Conservation (phyloP, 129 eudicot species). For the Flaveria bidentis region DNA sequence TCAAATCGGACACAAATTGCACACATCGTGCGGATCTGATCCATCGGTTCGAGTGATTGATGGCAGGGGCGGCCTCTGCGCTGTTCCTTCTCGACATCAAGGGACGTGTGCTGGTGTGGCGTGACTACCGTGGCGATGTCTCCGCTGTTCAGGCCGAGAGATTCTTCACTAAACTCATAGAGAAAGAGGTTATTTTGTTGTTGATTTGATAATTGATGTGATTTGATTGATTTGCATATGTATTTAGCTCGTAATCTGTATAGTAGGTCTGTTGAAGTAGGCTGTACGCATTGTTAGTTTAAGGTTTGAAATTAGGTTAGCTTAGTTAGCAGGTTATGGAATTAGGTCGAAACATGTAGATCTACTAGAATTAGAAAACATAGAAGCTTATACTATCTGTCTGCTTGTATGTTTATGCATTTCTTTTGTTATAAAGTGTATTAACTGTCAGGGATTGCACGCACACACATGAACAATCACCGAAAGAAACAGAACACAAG, state of each 20-base stretch:
- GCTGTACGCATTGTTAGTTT: neutral
- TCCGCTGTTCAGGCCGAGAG: conserved; percentile 83
- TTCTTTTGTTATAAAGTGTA: conserved; percentile 6
- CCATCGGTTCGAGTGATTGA: conserved; percentile 26
- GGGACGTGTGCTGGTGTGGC: conserved; percentile 94
- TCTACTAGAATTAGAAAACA: conserved; percentile 1
- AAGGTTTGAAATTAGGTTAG: neutral
- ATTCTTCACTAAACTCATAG: conserved; percentile 73
- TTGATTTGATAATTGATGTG: neutral
- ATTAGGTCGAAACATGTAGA: neutral
- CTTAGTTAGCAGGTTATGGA: neutral
- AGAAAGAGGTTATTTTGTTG: conserved; percentile 58
- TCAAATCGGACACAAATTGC: neutral
- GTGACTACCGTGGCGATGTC: conserved; percentile 96
- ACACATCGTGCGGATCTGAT: conserved; percentile 23
- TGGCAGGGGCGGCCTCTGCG: conserved; percentile 99
- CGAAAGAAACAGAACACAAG: too few relatives aligned
- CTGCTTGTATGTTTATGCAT: neutral
- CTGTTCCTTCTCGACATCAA: conserved; percentile 90
- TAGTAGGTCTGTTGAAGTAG: neutral
- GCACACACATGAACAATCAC: too few relatives aligned
- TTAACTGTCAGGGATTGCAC: too few relatives aligned
- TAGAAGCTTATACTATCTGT: neutral
- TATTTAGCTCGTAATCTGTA: neutral
- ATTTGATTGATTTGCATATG: neutral